These are phyloP conservation scores for Corymbia maculata DNA, from an alignment of 345 rosid species.

Conservation along the genomic window DNA sequence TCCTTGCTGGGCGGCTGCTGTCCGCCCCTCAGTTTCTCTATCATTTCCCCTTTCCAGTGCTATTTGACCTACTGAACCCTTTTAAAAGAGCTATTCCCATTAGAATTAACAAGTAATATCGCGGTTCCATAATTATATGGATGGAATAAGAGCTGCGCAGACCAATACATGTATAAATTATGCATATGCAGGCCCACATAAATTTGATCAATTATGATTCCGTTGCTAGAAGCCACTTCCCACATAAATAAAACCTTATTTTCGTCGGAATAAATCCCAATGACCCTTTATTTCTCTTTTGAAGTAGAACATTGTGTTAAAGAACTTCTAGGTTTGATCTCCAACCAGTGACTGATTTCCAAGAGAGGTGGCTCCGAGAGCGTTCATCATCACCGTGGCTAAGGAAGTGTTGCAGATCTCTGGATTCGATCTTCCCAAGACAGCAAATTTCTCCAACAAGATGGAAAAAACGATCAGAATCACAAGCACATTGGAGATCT, in stretches of 20 bases:
- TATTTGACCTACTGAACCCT: background rate
- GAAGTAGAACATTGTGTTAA: background rate
- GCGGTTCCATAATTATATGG: background rate
- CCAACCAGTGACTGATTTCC: background rate
- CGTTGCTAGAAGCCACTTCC: background rate
- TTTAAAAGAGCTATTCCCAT: background rate
- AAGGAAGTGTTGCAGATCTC: background rate
- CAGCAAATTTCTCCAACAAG: background rate
- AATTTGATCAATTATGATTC: background rate
- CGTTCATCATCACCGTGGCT: background rate
- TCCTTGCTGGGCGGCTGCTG: background rate
- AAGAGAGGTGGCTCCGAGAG: background rate
- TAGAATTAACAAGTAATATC: background rate
- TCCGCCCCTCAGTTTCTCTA: background rate
- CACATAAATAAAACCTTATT: background rate
- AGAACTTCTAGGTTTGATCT: background rate
- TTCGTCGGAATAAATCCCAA: background rate
- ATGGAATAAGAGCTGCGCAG: background rate
- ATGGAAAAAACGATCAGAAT: background rate
- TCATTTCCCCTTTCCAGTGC: background rate
- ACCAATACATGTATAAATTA: background rate
- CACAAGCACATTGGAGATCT: background rate
- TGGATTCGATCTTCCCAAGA: background rate
- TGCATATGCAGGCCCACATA: background rate
- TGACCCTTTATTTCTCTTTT: background rate